These are phyloP conservation scores for Noccaea caerulescens DNA, from an alignment of 345 rosid species.

Conservation along the genomic window DNA sequence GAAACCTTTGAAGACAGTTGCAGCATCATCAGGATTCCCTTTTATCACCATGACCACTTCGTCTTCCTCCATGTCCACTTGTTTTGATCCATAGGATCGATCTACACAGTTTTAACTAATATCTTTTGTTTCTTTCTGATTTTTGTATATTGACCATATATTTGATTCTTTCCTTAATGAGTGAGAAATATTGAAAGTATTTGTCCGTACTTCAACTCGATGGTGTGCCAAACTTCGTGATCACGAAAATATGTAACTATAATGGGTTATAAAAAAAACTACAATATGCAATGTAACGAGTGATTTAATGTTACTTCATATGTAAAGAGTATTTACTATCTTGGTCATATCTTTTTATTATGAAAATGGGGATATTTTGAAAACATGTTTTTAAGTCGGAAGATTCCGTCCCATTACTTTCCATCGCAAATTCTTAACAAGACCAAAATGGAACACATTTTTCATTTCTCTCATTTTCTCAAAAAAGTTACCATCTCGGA, in stretches of 20 bases:
- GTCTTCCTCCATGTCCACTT: constrained; percentile 46
- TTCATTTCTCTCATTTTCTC: too few relatives aligned
- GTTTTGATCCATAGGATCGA: constrained; percentile 29
- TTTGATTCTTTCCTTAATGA: constrained; percentile 37
- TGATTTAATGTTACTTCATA: background rate
- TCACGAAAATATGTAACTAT: constrained; percentile 13
- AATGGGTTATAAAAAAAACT: background rate
- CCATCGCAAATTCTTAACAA: background rate
- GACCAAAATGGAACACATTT: background rate
- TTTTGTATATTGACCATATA: constrained; percentile 34
- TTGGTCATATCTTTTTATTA: background rate
- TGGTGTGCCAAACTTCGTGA: constrained; percentile 21
- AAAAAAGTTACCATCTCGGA: too few relatives aligned
- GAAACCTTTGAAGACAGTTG: constrained; percentile 55
- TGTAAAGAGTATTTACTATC: background rate
- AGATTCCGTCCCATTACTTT: background rate
- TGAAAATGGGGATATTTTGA: background rate
- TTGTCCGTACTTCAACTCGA: constrained; percentile 20
- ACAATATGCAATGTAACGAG: background rate
- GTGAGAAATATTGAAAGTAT: constrained; percentile 36
- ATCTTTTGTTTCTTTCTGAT: background rate
- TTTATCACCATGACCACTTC: constrained; percentile 52
- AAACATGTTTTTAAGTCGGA: background rate
- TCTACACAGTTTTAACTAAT: constrained; percentile 20
- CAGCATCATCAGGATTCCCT: constrained; percentile 99